Conservation (phyloP, 257 asterid genomes). For the Ballota nigra region DNA sequence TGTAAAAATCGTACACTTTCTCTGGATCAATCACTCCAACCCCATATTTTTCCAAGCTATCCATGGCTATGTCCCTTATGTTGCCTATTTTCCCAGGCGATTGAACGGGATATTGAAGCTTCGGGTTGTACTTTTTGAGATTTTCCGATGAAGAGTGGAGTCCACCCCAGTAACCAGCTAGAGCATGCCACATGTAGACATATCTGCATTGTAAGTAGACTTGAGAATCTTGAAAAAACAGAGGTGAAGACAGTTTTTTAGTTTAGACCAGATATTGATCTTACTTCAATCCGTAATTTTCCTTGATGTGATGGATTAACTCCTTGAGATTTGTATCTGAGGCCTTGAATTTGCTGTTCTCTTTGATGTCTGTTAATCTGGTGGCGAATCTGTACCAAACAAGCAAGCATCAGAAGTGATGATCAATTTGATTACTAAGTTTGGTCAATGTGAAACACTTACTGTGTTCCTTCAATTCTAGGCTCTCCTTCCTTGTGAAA, state of each 20-base stretch:
- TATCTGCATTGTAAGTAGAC: conserved; percentile 34
- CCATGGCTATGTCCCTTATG: conserved; percentile 53
- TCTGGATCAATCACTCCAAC: conserved; percentile 58
- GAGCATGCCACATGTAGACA: conserved; percentile 79
- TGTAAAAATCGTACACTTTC: conserved; percentile 49
- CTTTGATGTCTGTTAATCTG: conserved; percentile 51
- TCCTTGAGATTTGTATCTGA: conserved; percentile 36
- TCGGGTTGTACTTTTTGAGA: conserved; percentile 57
- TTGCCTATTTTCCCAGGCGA: conserved; percentile 61
- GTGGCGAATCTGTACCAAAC: conserved; percentile 45
- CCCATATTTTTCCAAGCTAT: conserved; percentile 61
- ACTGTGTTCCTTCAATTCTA: conserved; percentile 51
- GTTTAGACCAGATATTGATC: not conserved
- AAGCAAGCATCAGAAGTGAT: not conserved
- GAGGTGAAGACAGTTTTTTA: not conserved
- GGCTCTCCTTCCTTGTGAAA: conserved; percentile 53
- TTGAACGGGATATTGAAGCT: conserved; percentile 49
- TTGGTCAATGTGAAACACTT: conserved; percentile 16
- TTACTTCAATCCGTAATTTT: conserved; percentile 53
- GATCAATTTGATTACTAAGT: not conserved
- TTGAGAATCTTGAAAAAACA: not conserved
- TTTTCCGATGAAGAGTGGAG: conserved; percentile 39
- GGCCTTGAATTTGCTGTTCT: conserved; percentile 46
- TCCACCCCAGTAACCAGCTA: conserved; percentile 85
- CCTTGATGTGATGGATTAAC: conserved; percentile 42